Evolutionary conservation across 2,329 filamentous ascomycete species (phyloP), one percentile per base, ranked within the genome.

Genomic region (Fusarium humuli): DNA sequence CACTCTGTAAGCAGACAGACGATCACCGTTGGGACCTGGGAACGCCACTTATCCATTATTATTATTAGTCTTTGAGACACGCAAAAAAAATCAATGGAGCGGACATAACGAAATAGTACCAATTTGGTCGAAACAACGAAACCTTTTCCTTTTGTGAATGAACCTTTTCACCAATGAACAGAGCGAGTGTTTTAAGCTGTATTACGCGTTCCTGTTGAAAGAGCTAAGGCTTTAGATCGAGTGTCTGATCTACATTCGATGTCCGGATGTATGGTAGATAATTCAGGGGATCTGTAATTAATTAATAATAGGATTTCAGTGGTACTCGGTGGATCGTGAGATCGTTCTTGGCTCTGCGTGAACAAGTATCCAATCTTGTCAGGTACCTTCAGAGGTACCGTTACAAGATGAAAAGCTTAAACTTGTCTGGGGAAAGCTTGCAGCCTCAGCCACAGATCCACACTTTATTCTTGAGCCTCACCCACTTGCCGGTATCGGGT

Each of bases 31-130:
- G 42, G 57, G 55, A 45, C 57, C 57, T 44, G 58, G 62, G 45
- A 53, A 58, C 64, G 69, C 70, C 57, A 70, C 68, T 66, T 73
- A 70, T 67, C 67, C 61, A 45, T 57, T 45, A 48, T 64, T 20
- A 40, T 53, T 62, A 50, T 41, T 53, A 58, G 61, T 69, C 61
- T 64, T 49, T 46, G 59, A 45, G 50, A 65, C 58, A 67, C 52
- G 61, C 66, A 58, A 50, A 67, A 67, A 54, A 60, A 57, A 46
- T 48, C 60, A 56, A 58, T 59, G 56, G 60, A 67, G 53, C 57
- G 65, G 61, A 57, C 50, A 66, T 66, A 69, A 65, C 40, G 54
- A 61, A 34, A 32, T 52, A 34, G 64, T 40, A 25, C 46, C 55
- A 57, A 47, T 41, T 29, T 47, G 50, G 34, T 53, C 22, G 14